Percentiles rank a stretch among this genome's conserved stretches.
phyloP scores from a whole-genome alignment of 2,329 filamentous ascomycete species.

The Trichophyton simii region DNA sequence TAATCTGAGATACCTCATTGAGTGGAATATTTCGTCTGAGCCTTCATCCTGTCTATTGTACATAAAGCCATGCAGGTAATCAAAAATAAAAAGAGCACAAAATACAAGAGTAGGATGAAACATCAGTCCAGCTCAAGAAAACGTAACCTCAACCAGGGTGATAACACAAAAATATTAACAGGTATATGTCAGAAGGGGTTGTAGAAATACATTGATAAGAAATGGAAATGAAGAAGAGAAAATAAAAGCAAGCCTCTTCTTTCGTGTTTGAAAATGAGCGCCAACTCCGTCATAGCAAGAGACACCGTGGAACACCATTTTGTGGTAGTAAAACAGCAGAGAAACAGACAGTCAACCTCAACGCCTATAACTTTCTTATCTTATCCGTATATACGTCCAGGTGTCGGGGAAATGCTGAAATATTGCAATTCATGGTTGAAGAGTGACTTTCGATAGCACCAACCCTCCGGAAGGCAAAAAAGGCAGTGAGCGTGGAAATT shows the following conservation, averaged over 20 bases:
- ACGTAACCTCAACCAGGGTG: neutral
- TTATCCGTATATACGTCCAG: neutral
- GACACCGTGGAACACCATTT: neutral
- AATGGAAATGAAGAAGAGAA: neutral
- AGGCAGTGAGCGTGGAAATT: neutral
- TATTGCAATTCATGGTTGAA: neutral
- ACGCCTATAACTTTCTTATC: neutral
- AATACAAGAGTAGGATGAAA: neutral
- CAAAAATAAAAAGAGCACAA: neutral
- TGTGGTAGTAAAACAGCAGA: neutral
- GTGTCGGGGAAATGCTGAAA: neutral
- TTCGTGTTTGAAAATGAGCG: neutral
- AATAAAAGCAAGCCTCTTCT: neutral
- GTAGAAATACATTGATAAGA: conserved; percentile 4
- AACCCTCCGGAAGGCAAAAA: neutral
- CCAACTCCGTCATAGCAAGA: neutral
- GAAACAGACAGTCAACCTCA: neutral
- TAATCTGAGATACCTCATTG: neutral
- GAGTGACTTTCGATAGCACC: neutral
- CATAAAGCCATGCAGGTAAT: neutral
- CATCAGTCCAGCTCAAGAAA: neutral
- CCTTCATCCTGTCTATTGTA: neutral
- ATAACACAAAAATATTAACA: neutral
- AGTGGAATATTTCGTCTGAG: neutral
- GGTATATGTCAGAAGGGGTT: neutral